Conservation (phyloP, 2,329 filamentous ascomycete genomes). For the Colletotrichum cuscutae region DNA sequence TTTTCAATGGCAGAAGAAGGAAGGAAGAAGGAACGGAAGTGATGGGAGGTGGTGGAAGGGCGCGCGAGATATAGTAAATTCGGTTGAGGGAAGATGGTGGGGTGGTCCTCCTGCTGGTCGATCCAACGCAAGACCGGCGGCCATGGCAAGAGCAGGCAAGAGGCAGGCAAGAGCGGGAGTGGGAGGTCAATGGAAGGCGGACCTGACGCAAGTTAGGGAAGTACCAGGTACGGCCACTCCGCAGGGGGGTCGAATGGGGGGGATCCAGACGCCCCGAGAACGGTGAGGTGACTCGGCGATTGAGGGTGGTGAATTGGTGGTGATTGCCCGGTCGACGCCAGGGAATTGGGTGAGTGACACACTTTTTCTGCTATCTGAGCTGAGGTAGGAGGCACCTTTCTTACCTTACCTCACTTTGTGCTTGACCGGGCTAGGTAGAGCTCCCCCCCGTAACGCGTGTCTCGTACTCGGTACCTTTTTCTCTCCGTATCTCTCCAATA, state of each 20-base stretch:
- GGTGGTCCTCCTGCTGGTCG: conserved; percentile 36
- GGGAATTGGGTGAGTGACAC: conserved; percentile 25
- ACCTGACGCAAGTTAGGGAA: conserved; percentile 27
- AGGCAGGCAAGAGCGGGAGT: background rate
- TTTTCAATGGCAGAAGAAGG: conserved; percentile 28
- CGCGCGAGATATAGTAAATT: conserved; percentile 33
- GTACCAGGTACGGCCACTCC: conserved; percentile 28
- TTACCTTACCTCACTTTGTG: background rate
- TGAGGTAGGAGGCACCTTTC: background rate
- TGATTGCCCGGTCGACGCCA: conserved; percentile 30
- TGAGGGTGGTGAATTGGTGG: background rate
- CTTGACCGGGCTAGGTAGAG: background rate
- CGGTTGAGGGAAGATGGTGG: conserved; percentile 42
- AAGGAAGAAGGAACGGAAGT: background rate
- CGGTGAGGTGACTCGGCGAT: conserved; percentile 18
- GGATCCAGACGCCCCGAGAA: background rate
- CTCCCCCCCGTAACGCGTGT: conserved; percentile 17
- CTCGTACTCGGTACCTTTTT: background rate
- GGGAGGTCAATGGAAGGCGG: background rate
- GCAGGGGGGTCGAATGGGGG: conserved; percentile 9
- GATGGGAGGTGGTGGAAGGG: conserved; percentile 26
- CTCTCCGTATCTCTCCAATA: background rate
- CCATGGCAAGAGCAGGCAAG: conserved; percentile 1
- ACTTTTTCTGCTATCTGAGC: conserved; percentile 8
- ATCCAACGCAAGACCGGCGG: conserved; percentile 11